phyloP scores from a whole-genome alignment of 2,329 filamentous ascomycete genomes.

The Aspergillus brasiliensis region DNA sequence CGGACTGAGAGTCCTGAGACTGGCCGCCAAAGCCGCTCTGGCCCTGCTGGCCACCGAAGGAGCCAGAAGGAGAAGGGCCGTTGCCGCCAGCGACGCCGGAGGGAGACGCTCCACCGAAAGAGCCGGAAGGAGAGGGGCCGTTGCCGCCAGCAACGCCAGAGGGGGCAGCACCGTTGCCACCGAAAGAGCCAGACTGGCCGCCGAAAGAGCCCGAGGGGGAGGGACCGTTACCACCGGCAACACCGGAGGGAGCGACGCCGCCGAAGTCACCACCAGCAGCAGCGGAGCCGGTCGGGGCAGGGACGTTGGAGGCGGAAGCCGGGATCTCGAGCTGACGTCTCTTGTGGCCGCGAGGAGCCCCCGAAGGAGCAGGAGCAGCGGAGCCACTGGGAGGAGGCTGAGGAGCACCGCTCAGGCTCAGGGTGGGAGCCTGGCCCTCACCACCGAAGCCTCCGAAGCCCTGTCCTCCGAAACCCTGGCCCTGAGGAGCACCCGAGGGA shows the following conservation, averaged over 20 bases:
- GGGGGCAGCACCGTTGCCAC: background rate
- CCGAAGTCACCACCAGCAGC: background rate
- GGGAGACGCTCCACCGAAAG: background rate
- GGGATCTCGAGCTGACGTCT: background rate
- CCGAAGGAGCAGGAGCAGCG: background rate
- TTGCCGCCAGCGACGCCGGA: background rate
- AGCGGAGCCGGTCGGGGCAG: background rate
- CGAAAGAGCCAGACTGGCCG: background rate
- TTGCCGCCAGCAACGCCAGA: background rate
- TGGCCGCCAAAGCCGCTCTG: background rate
- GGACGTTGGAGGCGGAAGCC: background rate
- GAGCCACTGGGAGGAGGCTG: no score
- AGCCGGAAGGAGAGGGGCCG: background rate
- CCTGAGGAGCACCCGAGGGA: background rate
- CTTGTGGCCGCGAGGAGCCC: background rate
- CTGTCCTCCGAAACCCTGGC: background rate
- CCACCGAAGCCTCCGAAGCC: background rate
- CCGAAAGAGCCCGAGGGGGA: background rate
- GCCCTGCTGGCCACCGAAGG: background rate
- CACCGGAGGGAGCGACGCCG: background rate
- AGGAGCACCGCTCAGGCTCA: background rate
- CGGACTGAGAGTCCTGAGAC: background rate
- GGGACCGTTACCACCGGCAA: background rate
- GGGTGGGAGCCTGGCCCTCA: background rate
- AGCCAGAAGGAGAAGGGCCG: background rate